Conservation (phyloP, 1,139 yeast species). For the Meyerozyma elateridarum region DNA sequence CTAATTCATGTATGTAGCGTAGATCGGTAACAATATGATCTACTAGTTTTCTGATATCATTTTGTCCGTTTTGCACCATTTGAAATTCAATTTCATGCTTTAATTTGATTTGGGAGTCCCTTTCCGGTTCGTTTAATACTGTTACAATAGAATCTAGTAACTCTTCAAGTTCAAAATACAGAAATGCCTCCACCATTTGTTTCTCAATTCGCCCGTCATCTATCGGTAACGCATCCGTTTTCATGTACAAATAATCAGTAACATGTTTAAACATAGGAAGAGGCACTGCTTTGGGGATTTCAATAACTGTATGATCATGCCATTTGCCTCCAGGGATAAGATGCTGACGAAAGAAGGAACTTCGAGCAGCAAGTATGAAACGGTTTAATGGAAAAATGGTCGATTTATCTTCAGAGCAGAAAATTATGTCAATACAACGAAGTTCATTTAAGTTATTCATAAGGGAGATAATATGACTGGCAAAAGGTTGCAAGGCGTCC, state of each 20-base stretch:
- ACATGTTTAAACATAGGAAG: constrained; percentile 31
- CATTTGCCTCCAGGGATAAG: constrained; percentile 22
- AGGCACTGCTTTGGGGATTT: constrained; percentile 19
- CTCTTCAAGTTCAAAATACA: constrained; percentile 29
- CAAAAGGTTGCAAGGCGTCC: constrained; percentile 70
- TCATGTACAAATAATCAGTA: constrained; percentile 50
- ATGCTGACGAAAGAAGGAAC: constrained; percentile 23
- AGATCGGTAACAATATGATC: too few relatives aligned
- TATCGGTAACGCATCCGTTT: constrained; percentile 25
- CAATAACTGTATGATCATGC: constrained; percentile 18
- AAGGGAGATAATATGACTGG: constrained; percentile 58
- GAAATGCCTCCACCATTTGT: constrained; percentile 29
- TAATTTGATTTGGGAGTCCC: constrained; percentile 32
- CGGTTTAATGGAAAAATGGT: constrained; percentile 28
- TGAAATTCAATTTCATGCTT: constrained; percentile 42
- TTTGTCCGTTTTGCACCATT: constrained; percentile 45
- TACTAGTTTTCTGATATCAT: constrained; percentile 40
- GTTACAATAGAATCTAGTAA: constrained; percentile 28
- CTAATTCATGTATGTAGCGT: too few relatives aligned
- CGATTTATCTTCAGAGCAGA: constrained; percentile 14
- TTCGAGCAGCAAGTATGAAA: constrained; percentile 38
- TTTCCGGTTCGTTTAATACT: constrained; percentile 12
- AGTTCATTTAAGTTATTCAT: constrained; percentile 26
- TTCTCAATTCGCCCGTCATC: constrained; percentile 18
- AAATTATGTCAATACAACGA: constrained; percentile 34